Conservation (phyloP, 306 rosid genomes). For the Lablab purpureus region DNA sequence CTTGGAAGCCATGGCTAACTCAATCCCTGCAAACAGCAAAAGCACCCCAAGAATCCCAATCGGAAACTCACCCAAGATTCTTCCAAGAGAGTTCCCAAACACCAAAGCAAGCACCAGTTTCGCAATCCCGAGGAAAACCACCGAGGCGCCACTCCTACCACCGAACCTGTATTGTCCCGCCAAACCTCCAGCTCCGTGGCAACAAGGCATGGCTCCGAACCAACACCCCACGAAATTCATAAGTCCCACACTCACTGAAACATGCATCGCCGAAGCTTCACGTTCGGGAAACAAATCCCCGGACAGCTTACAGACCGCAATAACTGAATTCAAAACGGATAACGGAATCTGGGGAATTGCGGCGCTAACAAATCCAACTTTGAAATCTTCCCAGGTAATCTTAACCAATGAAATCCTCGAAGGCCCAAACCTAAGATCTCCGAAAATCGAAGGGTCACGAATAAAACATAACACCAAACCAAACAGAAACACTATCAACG, state of each 20-base stretch:
- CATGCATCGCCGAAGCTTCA: conserved; percentile 75
- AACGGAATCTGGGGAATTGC: conserved; percentile 86
- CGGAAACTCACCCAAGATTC: conserved; percentile 60
- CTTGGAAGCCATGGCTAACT: conserved; percentile 73
- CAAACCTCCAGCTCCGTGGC: conserved; percentile 90
- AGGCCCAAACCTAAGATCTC: conserved; percentile 64
- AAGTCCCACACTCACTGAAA: conserved; percentile 70
- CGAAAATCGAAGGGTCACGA: conserved; percentile 64
- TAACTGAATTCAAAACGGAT: conserved; percentile 74
- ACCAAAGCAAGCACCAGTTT: conserved; percentile 68
- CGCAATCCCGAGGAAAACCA: conserved; percentile 69
- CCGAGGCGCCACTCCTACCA: conserved; percentile 81
- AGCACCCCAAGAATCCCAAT: conserved; percentile 79
- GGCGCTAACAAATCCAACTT: conserved; percentile 68
- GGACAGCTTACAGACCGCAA: conserved; percentile 81
- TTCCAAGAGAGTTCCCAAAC: conserved; percentile 72
- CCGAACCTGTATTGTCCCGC: conserved; percentile 91
- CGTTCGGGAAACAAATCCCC: conserved; percentile 78
- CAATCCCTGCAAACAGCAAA: conserved; percentile 78
- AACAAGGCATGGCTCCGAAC: conserved; percentile 93
- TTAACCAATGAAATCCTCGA: conserved; percentile 49
- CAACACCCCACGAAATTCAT: conserved; percentile 90
- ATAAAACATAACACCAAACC: conserved; percentile 66
- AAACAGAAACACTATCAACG: conserved; percentile 67
- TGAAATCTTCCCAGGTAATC: conserved; percentile 78